A percentile compares a stretch with the other conserved stretches of the same genome.
Evolutionary conservation across 2,329 filamentous ascomycete genomes (phyloP).

Genomic region (Blastomyces parvus): DNA sequence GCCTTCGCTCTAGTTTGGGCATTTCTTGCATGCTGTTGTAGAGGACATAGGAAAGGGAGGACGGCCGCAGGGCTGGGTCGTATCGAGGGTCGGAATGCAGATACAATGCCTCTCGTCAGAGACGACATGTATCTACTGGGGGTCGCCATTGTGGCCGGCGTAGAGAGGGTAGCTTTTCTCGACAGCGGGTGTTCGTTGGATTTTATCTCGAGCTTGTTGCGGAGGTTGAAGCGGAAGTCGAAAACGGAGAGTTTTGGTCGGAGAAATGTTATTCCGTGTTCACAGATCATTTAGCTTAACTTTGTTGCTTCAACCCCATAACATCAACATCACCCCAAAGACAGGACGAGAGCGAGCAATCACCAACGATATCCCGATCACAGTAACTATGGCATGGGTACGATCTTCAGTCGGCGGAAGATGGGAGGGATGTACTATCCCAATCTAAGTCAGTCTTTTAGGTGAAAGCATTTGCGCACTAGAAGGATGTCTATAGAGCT

Average conservation of each 20-base stretch:
- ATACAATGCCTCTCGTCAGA: conserved; percentile 13
- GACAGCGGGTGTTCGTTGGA: background rate
- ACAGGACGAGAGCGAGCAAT: too few relatives aligned
- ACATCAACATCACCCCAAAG: too few relatives aligned
- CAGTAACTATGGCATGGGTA: too few relatives aligned
- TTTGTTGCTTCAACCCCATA: too few relatives aligned
- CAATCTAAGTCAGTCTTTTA: background rate
- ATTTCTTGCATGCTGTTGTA: conserved; percentile 16
- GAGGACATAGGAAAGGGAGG: conserved; percentile 16
- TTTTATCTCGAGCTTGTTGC: background rate
- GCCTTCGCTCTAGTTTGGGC: conserved; percentile 8
- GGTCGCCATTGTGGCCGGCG: conserved; percentile 12
- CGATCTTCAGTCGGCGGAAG: too few relatives aligned
- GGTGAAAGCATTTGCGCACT: background rate
- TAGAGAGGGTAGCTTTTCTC: background rate
- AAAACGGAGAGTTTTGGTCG: background rate
- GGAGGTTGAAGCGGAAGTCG: background rate
- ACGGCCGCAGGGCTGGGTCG: conserved; percentile 10
- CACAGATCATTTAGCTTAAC: background rate
- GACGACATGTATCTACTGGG: conserved; percentile 15
- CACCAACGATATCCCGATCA: too few relatives aligned
- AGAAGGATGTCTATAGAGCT: background rate
- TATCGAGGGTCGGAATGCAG: conserved; percentile 11
- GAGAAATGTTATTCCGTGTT: background rate
- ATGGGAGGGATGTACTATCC: background rate